Evolutionary conservation across 1,284 basidiomycete species (phyloP).

Genomic region (Trichosporon asahii): DNA sequence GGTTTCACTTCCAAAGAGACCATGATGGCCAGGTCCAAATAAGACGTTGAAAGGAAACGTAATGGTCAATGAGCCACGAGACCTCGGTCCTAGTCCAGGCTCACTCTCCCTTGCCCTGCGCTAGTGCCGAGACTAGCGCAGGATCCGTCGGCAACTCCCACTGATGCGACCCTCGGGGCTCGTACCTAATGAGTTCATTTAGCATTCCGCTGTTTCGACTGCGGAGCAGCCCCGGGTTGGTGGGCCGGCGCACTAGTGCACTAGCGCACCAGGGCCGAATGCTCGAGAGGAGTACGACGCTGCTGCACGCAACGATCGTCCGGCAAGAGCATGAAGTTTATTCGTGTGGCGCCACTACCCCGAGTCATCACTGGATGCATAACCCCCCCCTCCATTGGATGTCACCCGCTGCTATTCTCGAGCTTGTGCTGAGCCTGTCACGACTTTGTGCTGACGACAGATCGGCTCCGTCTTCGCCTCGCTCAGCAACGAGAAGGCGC

Average conservation of each 20-base stretch:
- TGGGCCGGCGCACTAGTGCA: not conserved
- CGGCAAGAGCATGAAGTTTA: not conserved
- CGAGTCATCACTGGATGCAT: not conserved
- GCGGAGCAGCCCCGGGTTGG: not conserved
- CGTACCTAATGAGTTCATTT: too few species aligned
- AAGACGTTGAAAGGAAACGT: too few species aligned
- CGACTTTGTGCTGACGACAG: conserved; percentile 19
- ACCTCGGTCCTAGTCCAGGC: not conserved
- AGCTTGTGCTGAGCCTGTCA: too few species aligned
- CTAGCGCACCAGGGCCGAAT: too few species aligned
- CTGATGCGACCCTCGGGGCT: too few species aligned
- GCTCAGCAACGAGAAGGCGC: conserved; percentile 54
- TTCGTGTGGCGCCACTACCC: not conserved
- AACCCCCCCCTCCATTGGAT: not conserved
- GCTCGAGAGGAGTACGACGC: not conserved
- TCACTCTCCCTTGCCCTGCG: not conserved
- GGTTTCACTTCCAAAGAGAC: not conserved
- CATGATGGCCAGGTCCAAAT: not conserved
- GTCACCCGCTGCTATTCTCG: too few species aligned
- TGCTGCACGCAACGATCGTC: not conserved
- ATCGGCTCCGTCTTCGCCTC: conserved; percentile 63
- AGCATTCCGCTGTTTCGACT: not conserved
- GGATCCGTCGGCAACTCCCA: too few species aligned
- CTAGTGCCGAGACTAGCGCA: not conserved
- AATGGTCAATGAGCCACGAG: not conserved